Percentiles rank a stretch among this genome's conserved stretches.
Evolutionary conservation across 148 eudicot genomes (phyloP).

Genomic region (Tetragonia tetragonoides): DNA sequence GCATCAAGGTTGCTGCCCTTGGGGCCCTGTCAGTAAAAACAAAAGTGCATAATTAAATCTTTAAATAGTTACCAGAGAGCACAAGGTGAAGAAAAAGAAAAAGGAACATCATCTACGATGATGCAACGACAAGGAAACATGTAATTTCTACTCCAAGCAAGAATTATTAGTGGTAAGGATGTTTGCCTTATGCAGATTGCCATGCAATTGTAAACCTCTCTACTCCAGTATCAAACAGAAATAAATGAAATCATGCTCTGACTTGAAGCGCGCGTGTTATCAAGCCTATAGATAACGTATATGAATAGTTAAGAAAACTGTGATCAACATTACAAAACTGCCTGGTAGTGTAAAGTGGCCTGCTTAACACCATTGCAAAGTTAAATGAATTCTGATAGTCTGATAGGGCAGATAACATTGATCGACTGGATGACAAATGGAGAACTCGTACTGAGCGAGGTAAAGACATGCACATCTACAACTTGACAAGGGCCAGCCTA

Average conservation of each 20-base stretch:
- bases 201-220: not conserved
- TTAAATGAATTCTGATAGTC: too few relatives aligned
- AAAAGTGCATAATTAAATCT: too few relatives aligned
- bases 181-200: not conserved
- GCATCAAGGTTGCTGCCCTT: conserved; percentile 87
- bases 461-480: too few relatives aligned
- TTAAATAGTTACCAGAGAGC: not conserved
- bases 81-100: not conserved
- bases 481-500: too few relatives aligned
- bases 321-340: too few relatives aligned
- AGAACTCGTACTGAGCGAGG: too few relatives aligned
- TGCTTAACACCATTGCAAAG: not conserved
- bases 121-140: not conserved
- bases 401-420: too few relatives aligned
- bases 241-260: not conserved
- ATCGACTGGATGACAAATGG: too few relatives aligned
- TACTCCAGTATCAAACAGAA: not conserved
- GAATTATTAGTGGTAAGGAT: not conserved
- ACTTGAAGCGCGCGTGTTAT: too few relatives aligned
- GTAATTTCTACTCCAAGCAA: not conserved
- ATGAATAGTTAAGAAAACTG: too few relatives aligned
- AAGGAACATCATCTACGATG: not conserved
- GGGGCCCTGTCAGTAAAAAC: conserved; percentile 70
- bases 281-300: too few relatives aligned
- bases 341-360: not conserved